These are phyloP conservation scores for Lenwebbia sp. DNA, from an alignment of 345 rosid species.

Conservation along the genomic window DNA sequence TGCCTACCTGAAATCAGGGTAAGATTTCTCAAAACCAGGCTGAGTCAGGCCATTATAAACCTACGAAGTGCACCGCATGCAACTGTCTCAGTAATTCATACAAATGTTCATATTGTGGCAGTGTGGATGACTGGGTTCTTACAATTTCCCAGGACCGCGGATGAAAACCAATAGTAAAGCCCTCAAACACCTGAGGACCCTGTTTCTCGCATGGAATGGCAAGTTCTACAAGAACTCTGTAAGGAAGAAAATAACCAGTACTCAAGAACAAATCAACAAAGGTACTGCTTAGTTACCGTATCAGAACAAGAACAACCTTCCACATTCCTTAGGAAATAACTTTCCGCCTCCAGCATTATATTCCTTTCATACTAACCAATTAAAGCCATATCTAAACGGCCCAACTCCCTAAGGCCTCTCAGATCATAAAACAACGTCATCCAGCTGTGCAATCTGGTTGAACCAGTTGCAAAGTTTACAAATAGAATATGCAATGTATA, in stretches of 20 bases:
- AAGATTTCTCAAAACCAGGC: constrained; percentile 57
- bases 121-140: constrained; percentile 10
- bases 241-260: background rate
- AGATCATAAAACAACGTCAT: background rate
- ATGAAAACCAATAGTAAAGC: constrained; percentile 94
- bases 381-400: background rate
- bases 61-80: constrained; percentile 22
- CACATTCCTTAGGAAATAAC: background rate
- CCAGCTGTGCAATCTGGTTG: background rate
- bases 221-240: constrained; percentile 65
- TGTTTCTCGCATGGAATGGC: constrained; percentile 80
- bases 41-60: constrained; percentile 90
- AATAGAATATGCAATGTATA: background rate
- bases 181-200: constrained; percentile 70
- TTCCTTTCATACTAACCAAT: background rate
- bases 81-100: background rate
- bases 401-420: background rate
- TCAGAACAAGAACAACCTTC: background rate
- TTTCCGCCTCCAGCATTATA: background rate
- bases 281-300: background rate
- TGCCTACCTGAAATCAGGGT: constrained; percentile 51
- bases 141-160: constrained; percentile 95
- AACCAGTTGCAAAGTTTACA: background rate
- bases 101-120: background rate
- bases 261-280: background rate